Evolutionary conservation across 148 eudicot genomes (phyloP), one percentile per base, ranked within the genome.

Genomic region (Arctostaphylos glauca): DNA sequence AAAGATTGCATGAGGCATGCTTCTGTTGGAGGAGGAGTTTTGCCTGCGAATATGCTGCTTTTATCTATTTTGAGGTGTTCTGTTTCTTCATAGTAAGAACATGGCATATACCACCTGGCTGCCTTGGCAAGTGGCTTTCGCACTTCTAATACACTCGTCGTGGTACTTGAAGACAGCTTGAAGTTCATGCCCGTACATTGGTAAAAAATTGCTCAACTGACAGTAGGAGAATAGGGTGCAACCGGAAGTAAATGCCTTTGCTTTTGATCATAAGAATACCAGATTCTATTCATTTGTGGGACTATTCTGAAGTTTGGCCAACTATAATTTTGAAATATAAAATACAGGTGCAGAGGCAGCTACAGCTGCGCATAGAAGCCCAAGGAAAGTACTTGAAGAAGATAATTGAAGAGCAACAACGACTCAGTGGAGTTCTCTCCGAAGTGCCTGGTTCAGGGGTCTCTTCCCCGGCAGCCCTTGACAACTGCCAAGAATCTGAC

Each of bases 291-390:
- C 19, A n/a, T 81, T 72, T 74, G 19, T 73, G 70, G 43, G 55
- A 12, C 48, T 41, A 14, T 31, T 66, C 67, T 38, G 48, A 55
- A 44, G 66, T 43, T 81, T 43, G 21, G 15, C 66, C 47, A 10
- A 0, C 43, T 14, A 19, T 71, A 41, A 10, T 43, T 72, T 12
- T 55, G 14, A 71, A 74, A 73, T 73, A 73, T 74, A n/a, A 81
- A 81, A 52, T 70, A 74, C 54, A 92, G 94, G 91, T 92, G 74
- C 94, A 92, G 81, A 89, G 91, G 84, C 92, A 90, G 85, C 89
- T 92, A 53, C 94, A 92, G 84, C 44, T 90, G 81, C 87, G 93
- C 70, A 92, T 92, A 75, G 94, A 92, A 89, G 93, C 92, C 43
- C 94, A 92, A 83, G 94, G 94, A 19, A 88, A 88, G 86, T 90